These are phyloP conservation scores for Candida endomychidarum DNA, from an alignment of 805 yeast genomes.

Conservation along the genomic window DNA sequence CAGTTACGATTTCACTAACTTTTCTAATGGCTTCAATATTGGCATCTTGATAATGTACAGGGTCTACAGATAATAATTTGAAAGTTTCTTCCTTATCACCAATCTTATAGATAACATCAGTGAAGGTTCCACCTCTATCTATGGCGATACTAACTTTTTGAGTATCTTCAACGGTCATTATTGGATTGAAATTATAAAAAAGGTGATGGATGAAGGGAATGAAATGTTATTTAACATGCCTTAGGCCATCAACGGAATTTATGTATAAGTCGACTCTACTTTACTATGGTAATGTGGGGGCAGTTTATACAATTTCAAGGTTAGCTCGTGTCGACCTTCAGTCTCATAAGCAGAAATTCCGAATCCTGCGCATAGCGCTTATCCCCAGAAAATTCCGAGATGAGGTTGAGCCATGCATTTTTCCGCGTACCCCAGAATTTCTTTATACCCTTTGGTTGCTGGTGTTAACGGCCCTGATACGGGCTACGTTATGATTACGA, in stretches of 20 bases:
- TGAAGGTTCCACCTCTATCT: conserved; percentile 29
- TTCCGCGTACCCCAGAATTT: too few species aligned
- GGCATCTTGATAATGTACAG: conserved; percentile 80
- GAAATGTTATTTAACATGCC: neutral
- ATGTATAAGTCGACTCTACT: neutral
- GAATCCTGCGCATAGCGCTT: too few species aligned
- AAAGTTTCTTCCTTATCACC: conserved; percentile 53
- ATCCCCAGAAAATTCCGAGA: too few species aligned
- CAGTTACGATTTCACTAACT: conserved; percentile 59
- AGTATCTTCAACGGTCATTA: conserved; percentile 12
- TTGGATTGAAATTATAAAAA: neutral
- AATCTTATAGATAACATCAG: conserved; percentile 39
- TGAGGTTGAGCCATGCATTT: too few species aligned
- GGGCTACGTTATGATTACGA: too few species aligned
- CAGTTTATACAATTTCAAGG: neutral
- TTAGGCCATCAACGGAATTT: neutral
- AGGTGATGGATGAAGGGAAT: too few species aligned
- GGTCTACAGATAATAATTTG: conserved; percentile 84
- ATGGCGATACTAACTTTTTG: conserved; percentile 18
- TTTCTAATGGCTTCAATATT: conserved; percentile 87
- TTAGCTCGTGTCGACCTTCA: conserved; percentile 4
- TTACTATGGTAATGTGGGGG: neutral
- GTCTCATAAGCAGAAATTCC: too few species aligned
- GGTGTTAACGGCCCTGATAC: too few species aligned
- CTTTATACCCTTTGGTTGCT: too few species aligned